Conservation (phyloP, 1,139 yeast genomes). For the Magnusiomyces clavatus region DNA sequence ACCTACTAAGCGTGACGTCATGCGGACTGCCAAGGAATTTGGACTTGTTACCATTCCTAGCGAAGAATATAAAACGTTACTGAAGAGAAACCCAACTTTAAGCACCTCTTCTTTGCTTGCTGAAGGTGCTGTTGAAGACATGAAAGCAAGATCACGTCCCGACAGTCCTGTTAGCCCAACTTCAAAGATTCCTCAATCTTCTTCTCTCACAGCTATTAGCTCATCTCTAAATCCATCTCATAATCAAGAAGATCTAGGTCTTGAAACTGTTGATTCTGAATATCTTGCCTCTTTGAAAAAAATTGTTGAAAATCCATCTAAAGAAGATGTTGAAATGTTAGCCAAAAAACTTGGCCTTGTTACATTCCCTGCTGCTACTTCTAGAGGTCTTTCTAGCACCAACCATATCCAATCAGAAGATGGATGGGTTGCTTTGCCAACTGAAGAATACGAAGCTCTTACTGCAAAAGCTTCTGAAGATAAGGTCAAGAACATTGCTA, state of each 20-base stretch:
- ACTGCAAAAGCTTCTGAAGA: slow-evolving; percentile 11
- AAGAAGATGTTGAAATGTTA: slow-evolving; percentile 26
- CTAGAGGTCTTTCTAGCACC: not conserved
- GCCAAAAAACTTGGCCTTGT: slow-evolving; percentile 27
- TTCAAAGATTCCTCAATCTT: slow-evolving; percentile 1
- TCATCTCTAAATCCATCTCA: not conserved
- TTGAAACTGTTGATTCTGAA: slow-evolving; percentile 30
- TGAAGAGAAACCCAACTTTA: slow-evolving; percentile 16
- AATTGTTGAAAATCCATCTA: slow-evolving; percentile 30
- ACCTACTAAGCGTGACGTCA: slow-evolving; percentile 33
- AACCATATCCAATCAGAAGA: not conserved
- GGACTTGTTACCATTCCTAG: slow-evolving; percentile 35
- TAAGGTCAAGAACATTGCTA: slow-evolving; percentile 8
- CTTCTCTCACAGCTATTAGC: not conserved
- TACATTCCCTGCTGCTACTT: slow-evolving; percentile 6
- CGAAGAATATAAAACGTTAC: slow-evolving; percentile 30
- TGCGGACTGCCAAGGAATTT: slow-evolving; percentile 33
- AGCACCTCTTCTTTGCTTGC: not conserved
- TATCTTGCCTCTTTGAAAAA: slow-evolving; percentile 29
- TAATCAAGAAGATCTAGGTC: slow-evolving; percentile 19
- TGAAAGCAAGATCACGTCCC: not conserved
- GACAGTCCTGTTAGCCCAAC: slow-evolving; percentile 1
- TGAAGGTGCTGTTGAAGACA: slow-evolving; percentile 15
- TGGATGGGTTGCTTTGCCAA: slow-evolving; percentile 43
- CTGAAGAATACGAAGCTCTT: slow-evolving; percentile 25